Percentiles rank a stretch among this genome's conserved stretches.
These are phyloP conservation scores for Globisporangium rhizosaccharum DNA, from an alignment of 352 stramenopile genomes.

Conservation along the genomic window DNA sequence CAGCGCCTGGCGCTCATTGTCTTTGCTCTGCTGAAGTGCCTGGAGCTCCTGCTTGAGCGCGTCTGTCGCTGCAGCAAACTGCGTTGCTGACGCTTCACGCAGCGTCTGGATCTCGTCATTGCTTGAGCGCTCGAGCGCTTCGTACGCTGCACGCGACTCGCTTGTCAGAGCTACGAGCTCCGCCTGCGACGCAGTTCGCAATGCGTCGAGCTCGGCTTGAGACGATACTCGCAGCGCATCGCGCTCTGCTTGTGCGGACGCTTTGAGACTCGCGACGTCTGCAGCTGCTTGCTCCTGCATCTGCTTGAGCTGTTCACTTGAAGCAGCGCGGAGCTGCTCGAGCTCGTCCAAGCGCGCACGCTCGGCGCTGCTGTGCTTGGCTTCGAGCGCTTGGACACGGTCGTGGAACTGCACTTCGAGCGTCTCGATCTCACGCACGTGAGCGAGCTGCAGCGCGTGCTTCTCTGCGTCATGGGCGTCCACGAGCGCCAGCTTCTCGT, in stretches of 20 bases:
- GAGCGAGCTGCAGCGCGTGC: slow-evolving; percentile 18
- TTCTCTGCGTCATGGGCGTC: slow-evolving; percentile 31
- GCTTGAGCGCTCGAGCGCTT: slow-evolving; percentile 20
- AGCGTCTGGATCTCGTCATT: slow-evolving; percentile 20
- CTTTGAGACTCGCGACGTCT: slow-evolving; percentile 1
- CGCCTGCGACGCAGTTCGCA: slow-evolving; percentile 14
- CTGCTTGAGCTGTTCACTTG: slow-evolving; percentile 16
- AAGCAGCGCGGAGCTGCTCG: slow-evolving; percentile 24
- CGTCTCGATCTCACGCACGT: slow-evolving; percentile 20
- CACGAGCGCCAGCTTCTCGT: slow-evolving; percentile 38
- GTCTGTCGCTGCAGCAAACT: slow-evolving; percentile 20
- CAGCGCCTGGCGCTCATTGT: slow-evolving; percentile 19
- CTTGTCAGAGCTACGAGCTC: slow-evolving; percentile 22
- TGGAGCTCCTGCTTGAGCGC: slow-evolving; percentile 23
- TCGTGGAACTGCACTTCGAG: slow-evolving; percentile 21
- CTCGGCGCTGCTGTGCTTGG: slow-evolving; percentile 23
- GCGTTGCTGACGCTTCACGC: slow-evolving; percentile 15
- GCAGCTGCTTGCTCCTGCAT: slow-evolving; percentile 1
- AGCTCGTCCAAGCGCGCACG: slow-evolving; percentile 29
- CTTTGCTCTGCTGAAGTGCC: slow-evolving; percentile 18
- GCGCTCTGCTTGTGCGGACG: slow-evolving; percentile 4
- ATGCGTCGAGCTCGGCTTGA: slow-evolving; percentile 12
- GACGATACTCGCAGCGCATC: not conserved
- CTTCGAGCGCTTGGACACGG: slow-evolving; percentile 26
- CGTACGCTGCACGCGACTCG: slow-evolving; percentile 15